These are phyloP conservation scores for Pyrus bretschneideri DNA, from an alignment of 306 rosid genomes.

Conservation along the genomic window DNA sequence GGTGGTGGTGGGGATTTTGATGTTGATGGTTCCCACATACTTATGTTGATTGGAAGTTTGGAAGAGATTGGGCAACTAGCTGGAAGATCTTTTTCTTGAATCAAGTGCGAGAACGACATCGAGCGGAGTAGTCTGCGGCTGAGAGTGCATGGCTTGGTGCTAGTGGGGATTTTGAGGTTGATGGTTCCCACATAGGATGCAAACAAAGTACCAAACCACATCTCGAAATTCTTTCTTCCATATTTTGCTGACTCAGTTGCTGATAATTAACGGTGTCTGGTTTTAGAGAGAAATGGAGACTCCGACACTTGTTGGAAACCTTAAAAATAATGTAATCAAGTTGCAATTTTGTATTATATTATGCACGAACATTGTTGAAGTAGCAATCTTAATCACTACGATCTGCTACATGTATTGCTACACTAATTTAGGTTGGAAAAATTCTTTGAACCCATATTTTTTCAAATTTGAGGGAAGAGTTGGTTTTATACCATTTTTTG, in stretches of 20 bases:
- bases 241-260: neutral
- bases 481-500: neutral
- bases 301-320: neutral
- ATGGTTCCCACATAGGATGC: neutral
- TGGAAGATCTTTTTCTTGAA: neutral
- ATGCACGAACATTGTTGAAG: neutral
- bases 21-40: neutral
- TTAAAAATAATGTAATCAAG: neutral
- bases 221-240: neutral
- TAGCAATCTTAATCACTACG: neutral
- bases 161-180: neutral
- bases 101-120: slow-evolving; percentile 1
- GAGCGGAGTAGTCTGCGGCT: neutral
- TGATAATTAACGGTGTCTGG: neutral
- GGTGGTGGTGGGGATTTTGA: neutral
- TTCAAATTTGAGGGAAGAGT: neutral
- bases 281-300: neutral
- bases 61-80: neutral
- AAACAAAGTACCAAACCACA: neutral
- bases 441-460: neutral
- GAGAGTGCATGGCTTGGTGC: neutral
- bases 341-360: neutral
- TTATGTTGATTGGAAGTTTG: neutral
- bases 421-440: neutral
- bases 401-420: neutral